phyloP scores from a whole-genome alignment of 2,329 filamentous ascomycete genomes.

The Clonostachys sp. region DNA sequence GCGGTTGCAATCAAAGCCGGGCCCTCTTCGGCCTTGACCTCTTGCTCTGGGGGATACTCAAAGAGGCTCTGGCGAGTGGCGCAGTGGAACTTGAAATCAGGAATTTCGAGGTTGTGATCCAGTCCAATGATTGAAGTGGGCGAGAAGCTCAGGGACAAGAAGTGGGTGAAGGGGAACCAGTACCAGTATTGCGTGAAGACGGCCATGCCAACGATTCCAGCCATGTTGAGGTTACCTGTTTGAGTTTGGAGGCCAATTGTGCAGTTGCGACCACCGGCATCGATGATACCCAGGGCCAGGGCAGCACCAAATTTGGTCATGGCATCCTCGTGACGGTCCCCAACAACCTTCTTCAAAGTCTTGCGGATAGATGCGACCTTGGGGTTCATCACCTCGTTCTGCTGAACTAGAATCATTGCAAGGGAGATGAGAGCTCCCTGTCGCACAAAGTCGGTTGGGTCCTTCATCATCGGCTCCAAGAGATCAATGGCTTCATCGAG shows the following conservation, averaged over 20 bases:
- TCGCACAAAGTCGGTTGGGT: conserved; percentile 95
- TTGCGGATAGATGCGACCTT: conserved; percentile 90
- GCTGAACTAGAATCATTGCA: conserved; percentile 98
- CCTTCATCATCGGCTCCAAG: conserved; percentile 98
- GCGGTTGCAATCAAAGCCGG: conserved; percentile 93
- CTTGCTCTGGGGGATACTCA: conserved; percentile 95
- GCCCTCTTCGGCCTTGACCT: conserved; percentile 90
- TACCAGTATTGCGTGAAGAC: conserved; percentile 99
- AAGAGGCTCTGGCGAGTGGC: conserved; percentile 93
- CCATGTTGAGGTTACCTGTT: conserved; percentile 98
- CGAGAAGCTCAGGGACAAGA: conserved; percentile 93
- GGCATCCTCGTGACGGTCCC: conserved; percentile 94
- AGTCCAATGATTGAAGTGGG: conserved; percentile 94
- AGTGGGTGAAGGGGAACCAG: conserved; percentile 99
- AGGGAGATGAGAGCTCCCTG: conserved; percentile 93
- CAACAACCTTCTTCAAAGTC: conserved; percentile 88
- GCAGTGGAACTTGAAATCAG: conserved; percentile 92
- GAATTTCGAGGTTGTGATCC: conserved; percentile 89
- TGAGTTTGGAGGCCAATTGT: conserved; percentile 97
- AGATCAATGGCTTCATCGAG: conserved; percentile 95
- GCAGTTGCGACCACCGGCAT: conserved; percentile 96
- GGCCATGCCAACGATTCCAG: conserved; percentile 94
- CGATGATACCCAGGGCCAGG: conserved; percentile 91
- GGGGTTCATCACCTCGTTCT: conserved; percentile 97
- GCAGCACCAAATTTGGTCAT: conserved; percentile 99